Evolutionary conservation across 2,329 filamentous ascomycete species (phyloP), one percentile per base, ranked within the genome.

Genomic region (Alternaria sp.): DNA sequence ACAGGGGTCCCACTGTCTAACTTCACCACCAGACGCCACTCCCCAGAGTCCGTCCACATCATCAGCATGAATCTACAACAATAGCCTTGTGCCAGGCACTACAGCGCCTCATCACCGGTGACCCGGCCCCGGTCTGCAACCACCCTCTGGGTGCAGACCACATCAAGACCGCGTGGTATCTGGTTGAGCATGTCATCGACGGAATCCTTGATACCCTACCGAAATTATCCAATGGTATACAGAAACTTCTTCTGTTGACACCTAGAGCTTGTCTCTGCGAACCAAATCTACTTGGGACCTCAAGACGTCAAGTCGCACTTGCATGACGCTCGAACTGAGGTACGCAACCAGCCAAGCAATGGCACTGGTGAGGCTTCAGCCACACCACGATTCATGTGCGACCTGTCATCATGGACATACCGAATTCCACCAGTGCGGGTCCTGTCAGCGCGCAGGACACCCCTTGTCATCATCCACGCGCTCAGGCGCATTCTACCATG

Each of bases 401-500:
- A 51, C 41, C 62, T 63, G 57, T 60, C 56, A 63, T 45, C 47
- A 58, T 53, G 46, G 53, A 56, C 25, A 67, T 67, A 63, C 62
- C 59, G 58, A 63, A 60, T 54, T 63, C 53, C 55, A 56, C 47
- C 51, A 51, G 51, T 45, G 25, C 58, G 57, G 65, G 66, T 60
- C 61, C 62, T 67, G 71, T 75, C 70, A 77, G 71, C 74, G 66
- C 74, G 72, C 73, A 74, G 67, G 61, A 67, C 64, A 50, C 65
- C 67, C 72, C 74, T 67, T 75, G 73, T 65, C 66, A 44, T 64
- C 65, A 58, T 61, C 41, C 55, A 56, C 66, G 67, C 59, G 61
- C 71, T 74, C 71, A 75, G 77, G 77, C 72, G 60, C 68, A 63
- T 68, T 73, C 71, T 68, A 74, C 72, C 60, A 45, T 54, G 61